Evolutionary conservation across 257 asterid genomes (phyloP).

Genomic region (Solanum piurae): DNA sequence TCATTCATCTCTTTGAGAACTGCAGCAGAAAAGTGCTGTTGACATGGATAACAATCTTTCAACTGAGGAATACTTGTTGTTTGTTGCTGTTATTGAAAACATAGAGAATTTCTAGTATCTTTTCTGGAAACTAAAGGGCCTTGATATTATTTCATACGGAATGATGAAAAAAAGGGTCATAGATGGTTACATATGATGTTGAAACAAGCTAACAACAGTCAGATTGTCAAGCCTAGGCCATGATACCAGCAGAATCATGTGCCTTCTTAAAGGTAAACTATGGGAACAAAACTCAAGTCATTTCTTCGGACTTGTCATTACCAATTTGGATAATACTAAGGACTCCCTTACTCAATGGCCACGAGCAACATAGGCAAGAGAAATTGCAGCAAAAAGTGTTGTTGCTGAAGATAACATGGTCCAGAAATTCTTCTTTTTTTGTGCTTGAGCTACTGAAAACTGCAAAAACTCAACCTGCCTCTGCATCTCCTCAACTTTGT

Average conservation of each 20-base stretch:
- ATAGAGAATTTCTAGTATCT: background rate
- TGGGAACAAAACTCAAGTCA: background rate
- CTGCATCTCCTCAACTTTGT: conserved; percentile 46
- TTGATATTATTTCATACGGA: background rate
- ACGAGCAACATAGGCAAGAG: conserved; percentile 52
- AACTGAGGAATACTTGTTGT: background rate
- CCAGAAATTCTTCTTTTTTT: conserved; percentile 71
- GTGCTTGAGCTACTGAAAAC: conserved; percentile 38
- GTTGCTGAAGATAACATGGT: conserved; percentile 60
- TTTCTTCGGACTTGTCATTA: background rate
- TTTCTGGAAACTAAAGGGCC: background rate
- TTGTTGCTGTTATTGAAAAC: background rate
- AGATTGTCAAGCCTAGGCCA: background rate
- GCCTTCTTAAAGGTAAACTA: background rate
- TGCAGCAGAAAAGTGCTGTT: background rate
- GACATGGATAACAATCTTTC: background rate
- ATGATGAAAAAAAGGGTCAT: background rate
- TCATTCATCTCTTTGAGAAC: background rate
- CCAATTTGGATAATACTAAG: background rate
- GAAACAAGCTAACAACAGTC: background rate
- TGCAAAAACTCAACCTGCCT: conserved; percentile 36
- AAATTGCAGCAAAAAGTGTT: conserved; percentile 48
- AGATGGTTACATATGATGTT: background rate
- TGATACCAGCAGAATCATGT: background rate
- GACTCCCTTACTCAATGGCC: conserved; percentile 29